These are phyloP conservation scores for Talaromyces sp. DNA, from an alignment of 2,329 filamentous ascomycete genomes.

Conservation along the genomic window DNA sequence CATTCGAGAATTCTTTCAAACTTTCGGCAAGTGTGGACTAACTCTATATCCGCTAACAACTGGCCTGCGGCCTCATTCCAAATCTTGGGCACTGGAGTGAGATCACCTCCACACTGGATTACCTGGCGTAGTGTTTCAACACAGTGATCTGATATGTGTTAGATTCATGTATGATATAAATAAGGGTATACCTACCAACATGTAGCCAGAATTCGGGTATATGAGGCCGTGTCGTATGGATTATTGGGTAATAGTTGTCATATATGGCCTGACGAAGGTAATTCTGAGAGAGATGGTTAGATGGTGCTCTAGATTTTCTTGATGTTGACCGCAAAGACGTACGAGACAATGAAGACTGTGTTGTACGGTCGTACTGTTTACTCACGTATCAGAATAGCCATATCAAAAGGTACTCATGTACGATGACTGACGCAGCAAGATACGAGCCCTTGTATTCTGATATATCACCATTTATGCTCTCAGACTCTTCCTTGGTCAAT, in stretches of 20 bases:
- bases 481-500: not conserved
- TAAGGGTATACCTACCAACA: not conserved
- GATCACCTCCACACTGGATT: not conserved
- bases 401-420: not conserved
- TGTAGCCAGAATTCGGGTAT: not conserved
- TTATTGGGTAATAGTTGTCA: not conserved
- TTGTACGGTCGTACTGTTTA: not conserved
- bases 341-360: not conserved
- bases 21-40: not conserved
- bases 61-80: not conserved
- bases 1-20: not conserved
- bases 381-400: not conserved
- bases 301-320: not conserved
- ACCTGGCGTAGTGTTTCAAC: not conserved
- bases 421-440: not conserved
- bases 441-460: not conserved
- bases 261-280: not conserved
- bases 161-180: not conserved
- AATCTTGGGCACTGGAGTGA: not conserved
- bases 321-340: not conserved
- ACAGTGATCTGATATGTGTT: not conserved
- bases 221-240: not conserved
- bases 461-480: not conserved
- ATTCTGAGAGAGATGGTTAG: not conserved
- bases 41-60: not conserved